Evolutionary conservation across 352 stramenopile species (phyloP).

Genomic region (Pythium brassicae): DNA sequence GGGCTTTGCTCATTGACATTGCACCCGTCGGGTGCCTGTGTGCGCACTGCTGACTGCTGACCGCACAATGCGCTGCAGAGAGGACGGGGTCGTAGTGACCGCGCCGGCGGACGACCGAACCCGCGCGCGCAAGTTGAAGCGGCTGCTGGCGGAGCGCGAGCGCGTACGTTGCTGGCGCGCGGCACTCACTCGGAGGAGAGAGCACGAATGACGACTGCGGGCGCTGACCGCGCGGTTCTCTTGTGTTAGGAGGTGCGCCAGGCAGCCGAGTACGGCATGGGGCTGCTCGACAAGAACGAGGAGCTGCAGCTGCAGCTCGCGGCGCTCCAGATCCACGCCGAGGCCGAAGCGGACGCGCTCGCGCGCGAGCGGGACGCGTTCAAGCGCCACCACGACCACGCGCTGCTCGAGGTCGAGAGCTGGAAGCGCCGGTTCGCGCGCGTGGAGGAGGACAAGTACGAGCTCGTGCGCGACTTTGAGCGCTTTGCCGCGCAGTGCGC

Average conservation of each 20-base stretch:
- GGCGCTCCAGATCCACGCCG: constrained; percentile 67
- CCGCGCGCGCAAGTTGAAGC: constrained; percentile 35
- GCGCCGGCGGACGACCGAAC: constrained; percentile 45
- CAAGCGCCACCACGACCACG: constrained; percentile 57
- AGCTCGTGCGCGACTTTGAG: constrained; percentile 53
- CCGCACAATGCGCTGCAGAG: constrained; percentile 20
- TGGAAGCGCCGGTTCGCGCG: constrained; percentile 66
- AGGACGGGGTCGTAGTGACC: constrained; percentile 50
- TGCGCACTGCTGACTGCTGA: not conserved
- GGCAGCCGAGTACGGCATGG: constrained; percentile 74
- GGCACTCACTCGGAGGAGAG: too few relatives aligned
- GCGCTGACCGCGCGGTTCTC: too few relatives aligned
- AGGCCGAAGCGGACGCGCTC: constrained; percentile 60
- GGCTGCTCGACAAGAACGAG: constrained; percentile 72
- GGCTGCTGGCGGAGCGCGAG: constrained; percentile 50
- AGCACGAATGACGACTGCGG: too few relatives aligned
- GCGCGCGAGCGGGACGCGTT: constrained; percentile 53
- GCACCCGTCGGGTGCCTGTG: not conserved
- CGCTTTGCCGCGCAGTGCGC: constrained; percentile 37
- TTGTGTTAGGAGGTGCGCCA: constrained; percentile 64
- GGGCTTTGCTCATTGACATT: not conserved
- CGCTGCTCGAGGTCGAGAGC: constrained; percentile 54
- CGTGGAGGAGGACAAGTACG: constrained; percentile 61
- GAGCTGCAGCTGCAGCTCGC: constrained; percentile 67
- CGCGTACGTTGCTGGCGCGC: constrained; percentile 25